Evolutionary conservation across 805 yeast species (phyloP).

Genomic region (Hagleromyces aurorensis): DNA sequence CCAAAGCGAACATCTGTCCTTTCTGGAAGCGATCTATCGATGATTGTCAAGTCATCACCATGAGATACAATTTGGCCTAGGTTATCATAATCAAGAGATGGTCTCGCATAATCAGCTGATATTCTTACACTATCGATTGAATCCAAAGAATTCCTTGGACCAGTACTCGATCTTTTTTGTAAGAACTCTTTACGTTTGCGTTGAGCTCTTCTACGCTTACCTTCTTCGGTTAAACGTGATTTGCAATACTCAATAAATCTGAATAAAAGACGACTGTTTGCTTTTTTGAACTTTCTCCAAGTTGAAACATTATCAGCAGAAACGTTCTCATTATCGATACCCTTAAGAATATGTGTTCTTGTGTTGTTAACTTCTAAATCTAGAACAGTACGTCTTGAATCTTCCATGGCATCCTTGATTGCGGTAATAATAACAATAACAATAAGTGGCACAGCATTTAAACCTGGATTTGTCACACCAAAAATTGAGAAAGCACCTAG

Average conservation of each 20-base stretch:
- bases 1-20: conserved; percentile 29
- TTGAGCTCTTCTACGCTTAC: conserved; percentile 31
- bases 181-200: conserved; percentile 26
- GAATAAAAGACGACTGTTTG: conserved; percentile 30
- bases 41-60: conserved; percentile 44
- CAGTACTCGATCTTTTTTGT: conserved; percentile 19
- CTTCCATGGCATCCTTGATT: conserved; percentile 73
- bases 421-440: conserved; percentile 72
- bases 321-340: conserved; percentile 51
- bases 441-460: conserved; percentile 70
- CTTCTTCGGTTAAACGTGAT: conserved; percentile 30
- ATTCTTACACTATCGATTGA: conserved; percentile 26
- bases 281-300: conserved; percentile 67
- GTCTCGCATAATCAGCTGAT: conserved; percentile 31
- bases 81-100: conserved; percentile 31
- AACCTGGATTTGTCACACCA: conserved; percentile 73
- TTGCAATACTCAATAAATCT: conserved; percentile 21
- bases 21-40: conserved; percentile 47
- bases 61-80: conserved; percentile 58
- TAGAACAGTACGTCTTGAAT: conserved; percentile 61
- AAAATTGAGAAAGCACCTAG: conserved; percentile 70
- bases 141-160: conserved; percentile 35
- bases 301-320: conserved; percentile 53
- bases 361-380: conserved; percentile 76
- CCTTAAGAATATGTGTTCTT: conserved; percentile 52